Conservation (phyloP, 106 monocot genomes). For the Vanilla planifolia region DNA sequence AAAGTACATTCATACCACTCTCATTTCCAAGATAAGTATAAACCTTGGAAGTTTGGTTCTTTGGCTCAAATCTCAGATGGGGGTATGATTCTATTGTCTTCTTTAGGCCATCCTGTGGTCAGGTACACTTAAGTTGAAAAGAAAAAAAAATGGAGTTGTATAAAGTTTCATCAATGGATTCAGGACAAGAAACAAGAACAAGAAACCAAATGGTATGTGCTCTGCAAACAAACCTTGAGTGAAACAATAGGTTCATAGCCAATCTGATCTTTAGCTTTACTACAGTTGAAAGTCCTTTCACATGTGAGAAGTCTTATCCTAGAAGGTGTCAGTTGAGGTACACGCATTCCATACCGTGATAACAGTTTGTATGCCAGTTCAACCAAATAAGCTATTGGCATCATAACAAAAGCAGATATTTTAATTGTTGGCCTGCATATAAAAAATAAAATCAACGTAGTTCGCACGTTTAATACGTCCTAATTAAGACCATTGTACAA, state of each 20-base stretch:
- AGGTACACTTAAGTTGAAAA: too few relatives aligned
- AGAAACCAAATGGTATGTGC: neutral
- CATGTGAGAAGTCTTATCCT: slow-evolving; percentile 91
- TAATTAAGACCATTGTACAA: neutral
- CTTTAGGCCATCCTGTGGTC: slow-evolving; percentile 73
- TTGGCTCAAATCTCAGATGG: slow-evolving; percentile 40
- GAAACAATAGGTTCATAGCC: slow-evolving; percentile 87
- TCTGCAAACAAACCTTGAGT: slow-evolving; percentile 52
- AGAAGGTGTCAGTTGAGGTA: slow-evolving; percentile 93
- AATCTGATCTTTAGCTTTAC: slow-evolving; percentile 75
- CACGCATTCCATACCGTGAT: slow-evolving; percentile 78
- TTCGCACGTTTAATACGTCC: neutral
- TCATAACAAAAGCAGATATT: slow-evolving; percentile 71
- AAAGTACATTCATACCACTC: slow-evolving; percentile 37
- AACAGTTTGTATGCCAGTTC: slow-evolving; percentile 69
- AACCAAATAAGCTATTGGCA: slow-evolving; percentile 83
- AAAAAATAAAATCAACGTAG: slow-evolving; percentile 6
- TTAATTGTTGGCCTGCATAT: slow-evolving; percentile 77
- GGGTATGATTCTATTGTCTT: slow-evolving; percentile 76
- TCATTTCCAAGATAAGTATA: slow-evolving; percentile 61
- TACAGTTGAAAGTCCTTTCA: slow-evolving; percentile 76
- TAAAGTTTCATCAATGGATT: neutral
- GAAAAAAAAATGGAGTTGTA: slow-evolving; percentile 1
- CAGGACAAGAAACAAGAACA: neutral
- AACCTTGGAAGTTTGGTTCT: slow-evolving; percentile 56